Evolutionary conservation across 352 stramenopile genomes (phyloP).

Genomic region (Phytophthora fragariaefolia): DNA sequence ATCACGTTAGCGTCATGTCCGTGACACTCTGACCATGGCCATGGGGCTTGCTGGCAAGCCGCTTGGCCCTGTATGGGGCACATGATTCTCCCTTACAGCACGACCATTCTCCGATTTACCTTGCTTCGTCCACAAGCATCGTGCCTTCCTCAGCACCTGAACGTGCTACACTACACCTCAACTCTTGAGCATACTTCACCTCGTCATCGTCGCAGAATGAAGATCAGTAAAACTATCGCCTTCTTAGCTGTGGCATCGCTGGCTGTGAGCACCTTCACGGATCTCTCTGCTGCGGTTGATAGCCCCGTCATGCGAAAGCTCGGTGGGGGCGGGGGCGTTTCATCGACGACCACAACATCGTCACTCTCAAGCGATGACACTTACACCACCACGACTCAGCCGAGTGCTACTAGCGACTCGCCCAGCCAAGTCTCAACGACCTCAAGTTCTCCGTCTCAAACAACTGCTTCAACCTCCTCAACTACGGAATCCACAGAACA

Average conservation of each 20-base stretch:
- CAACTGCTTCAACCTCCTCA: not conserved
- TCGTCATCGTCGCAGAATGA: constrained; percentile 27
- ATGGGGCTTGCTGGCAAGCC: too few species aligned
- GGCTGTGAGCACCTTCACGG: constrained; percentile 22
- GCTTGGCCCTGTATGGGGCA: not conserved
- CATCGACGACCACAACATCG: constrained; percentile 19
- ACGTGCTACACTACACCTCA: constrained; percentile 17
- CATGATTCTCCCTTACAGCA: not conserved
- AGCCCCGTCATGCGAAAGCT: constrained; percentile 18
- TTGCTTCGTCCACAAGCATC: constrained; percentile 33
- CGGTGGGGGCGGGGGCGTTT: constrained; percentile 23
- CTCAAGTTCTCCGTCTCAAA: constrained; percentile 6
- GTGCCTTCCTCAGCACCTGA: constrained; percentile 21
- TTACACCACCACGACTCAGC: constrained; percentile 19
- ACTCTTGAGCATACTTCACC: not conserved
- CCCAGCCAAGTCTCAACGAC: constrained; percentile 7
- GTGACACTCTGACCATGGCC: too few species aligned
- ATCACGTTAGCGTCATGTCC: constrained; percentile 20
- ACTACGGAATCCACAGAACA: constrained; percentile 14
- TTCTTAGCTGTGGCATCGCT: constrained; percentile 26
- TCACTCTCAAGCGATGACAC: constrained; percentile 23
- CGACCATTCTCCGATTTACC: constrained; percentile 35
- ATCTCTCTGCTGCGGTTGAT: constrained; percentile 21
- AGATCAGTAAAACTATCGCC: constrained; percentile 34
- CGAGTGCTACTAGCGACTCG: constrained; percentile 10